Conservation (phyloP, 1,284 basidiomycete species). For the Ceratobasidium sp. region DNA sequence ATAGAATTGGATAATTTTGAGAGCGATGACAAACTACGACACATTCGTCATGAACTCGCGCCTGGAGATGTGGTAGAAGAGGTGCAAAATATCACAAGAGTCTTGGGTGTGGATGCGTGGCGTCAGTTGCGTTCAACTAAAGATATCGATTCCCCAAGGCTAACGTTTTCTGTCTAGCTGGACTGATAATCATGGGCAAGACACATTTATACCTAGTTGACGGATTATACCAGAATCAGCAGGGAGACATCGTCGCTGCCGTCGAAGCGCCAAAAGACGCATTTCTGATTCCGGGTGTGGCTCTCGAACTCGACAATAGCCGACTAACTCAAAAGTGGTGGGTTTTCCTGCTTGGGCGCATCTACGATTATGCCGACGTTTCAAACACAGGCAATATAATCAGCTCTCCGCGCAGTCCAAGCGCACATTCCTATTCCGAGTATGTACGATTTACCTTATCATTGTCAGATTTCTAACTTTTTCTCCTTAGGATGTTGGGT, state of each 20-base stretch:
- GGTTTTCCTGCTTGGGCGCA: conserved; percentile 50
- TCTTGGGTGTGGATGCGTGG: conserved; percentile 89
- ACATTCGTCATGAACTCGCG: conserved; percentile 87
- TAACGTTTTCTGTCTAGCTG: conserved; percentile 66
- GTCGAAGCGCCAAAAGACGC: conserved; percentile 86
- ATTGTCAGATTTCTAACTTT: neutral
- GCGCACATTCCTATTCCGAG: conserved; percentile 86
- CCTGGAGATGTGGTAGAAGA: conserved; percentile 92
- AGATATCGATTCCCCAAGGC: conserved; percentile 5
- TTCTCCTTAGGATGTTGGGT: conserved; percentile 76
- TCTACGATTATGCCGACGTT: conserved; percentile 17
- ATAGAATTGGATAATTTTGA: conserved; percentile 43
- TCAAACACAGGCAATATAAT: conserved; percentile 74
- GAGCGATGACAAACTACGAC: conserved; percentile 80
- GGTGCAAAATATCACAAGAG: conserved; percentile 86
- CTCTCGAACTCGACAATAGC: conserved; percentile 80
- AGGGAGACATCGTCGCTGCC: conserved; percentile 91
- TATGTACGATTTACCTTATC: neutral
- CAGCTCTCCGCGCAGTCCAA: conserved; percentile 84
- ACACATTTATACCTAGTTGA: conserved; percentile 93
- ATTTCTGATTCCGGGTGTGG: conserved; percentile 87
- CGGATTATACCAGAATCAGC: conserved; percentile 88
- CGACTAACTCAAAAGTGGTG: conserved; percentile 86
- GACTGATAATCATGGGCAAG: conserved; percentile 87
- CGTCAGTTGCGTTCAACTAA: conserved; percentile 65